Evolutionary conservation across 108 stramenopile species (phyloP).

Genomic region (Nitzschia sp.): DNA sequence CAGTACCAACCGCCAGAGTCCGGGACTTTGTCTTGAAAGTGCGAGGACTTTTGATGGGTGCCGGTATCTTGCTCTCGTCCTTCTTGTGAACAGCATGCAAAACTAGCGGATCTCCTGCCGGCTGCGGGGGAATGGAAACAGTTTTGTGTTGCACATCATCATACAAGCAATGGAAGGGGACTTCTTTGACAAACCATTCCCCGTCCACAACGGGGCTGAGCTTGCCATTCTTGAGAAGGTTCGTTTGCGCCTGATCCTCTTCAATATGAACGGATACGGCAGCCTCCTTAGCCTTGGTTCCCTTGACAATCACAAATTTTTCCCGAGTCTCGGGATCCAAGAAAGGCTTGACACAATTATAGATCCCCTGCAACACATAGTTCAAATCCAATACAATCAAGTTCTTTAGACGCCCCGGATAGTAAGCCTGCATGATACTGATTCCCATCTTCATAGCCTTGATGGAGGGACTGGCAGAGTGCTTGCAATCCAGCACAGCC

Average conservation of each 20-base stretch:
- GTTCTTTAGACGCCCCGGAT: slow-evolving; percentile 42
- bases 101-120: not conserved
- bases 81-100: not conserved
- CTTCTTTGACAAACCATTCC: slow-evolving; percentile 17
- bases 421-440: slow-evolving; percentile 25
- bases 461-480: slow-evolving; percentile 10
- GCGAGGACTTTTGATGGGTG: slow-evolving; percentile 1
- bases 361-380: slow-evolving; percentile 31
- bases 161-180: slow-evolving; percentile 21
- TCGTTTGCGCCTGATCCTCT: slow-evolving; percentile 4
- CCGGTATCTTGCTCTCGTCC: slow-evolving; percentile 12
- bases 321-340: slow-evolving; percentile 22
- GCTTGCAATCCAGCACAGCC: slow-evolving; percentile 29
- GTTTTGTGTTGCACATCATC: not conserved
- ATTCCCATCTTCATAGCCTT: slow-evolving; percentile 33
- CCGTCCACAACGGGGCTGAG: slow-evolving; percentile 3
- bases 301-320: slow-evolving; percentile 29
- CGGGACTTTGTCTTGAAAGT: slow-evolving; percentile 2
- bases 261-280: slow-evolving; percentile 9
- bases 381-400: slow-evolving; percentile 39
- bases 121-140: not conserved
- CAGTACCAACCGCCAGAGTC: slow-evolving; percentile 14
- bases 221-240: slow-evolving; percentile 11
- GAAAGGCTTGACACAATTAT: slow-evolving; percentile 31
- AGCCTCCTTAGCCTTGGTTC: slow-evolving; percentile 20